Base-by-base conservation (phyloP, 1,139 yeast species). In the Blastobotrys illinoisensis region DNA sequence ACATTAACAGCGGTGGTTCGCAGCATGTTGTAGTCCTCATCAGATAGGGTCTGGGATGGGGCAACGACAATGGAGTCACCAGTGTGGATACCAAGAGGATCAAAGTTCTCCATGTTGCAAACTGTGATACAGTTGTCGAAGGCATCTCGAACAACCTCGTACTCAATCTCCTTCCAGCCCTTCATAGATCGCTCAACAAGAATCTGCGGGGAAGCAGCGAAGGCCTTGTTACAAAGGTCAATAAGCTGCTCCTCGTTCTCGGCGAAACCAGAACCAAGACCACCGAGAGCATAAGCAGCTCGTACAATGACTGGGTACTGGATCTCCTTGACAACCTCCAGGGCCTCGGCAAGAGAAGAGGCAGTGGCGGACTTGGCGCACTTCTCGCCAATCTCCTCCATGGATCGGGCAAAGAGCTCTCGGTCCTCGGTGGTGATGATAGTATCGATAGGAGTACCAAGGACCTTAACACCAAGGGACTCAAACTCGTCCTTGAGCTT, bases 31-130 rank as follows among this genome's bases (percentile, higher is more conserved):
- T 91, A 93, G 68, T 93, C 99, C 73, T 90, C 98, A 69, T 93
- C 98, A 28, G 97, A 87, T 64, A 93, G 79, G 46, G 99, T 93
- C 77, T 93, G 99, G 46, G 98, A 91, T 55, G 99, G 99, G 56
- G 99, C 99, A 68, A 93, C 97, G 55, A 93, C 99, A 69, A 93
- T 93, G 54, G 99, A 93, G 73, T 93, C 99, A 80, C 99, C 99
- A 61, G 99, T 93, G 73, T 93, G 99, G 68, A 93, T 91, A 72
- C 99, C 99, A 67, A 93, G 82, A 52, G 99, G 99, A 76, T 93
- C 99, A 67, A 93, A 93, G 78, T 93, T 93, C 76, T 93, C 99
- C 99, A 93, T 93, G 77, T 93, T 93, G 82, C 99, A 93, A 60
- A 93, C 99, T 54, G 99, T 93, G 69, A 93, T 90, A 83, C 99